Base-by-base conservation (phyloP, 257 asterid genomes). In the Capsicum pubescens region DNA sequence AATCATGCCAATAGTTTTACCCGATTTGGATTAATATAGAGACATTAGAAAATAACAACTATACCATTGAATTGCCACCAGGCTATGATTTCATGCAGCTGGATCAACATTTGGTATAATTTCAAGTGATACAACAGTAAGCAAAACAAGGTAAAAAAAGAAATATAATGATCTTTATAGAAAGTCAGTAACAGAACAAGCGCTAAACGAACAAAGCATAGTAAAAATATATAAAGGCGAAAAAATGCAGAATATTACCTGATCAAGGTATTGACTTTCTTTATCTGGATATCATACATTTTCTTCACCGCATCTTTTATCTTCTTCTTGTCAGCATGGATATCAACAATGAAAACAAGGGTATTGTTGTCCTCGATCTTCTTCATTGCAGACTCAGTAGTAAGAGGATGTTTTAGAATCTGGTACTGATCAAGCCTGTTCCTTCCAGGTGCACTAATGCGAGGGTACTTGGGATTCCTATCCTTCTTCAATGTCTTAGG, bases 281-380 rank as follows among this genome's bases (percentile, higher is more conserved):
- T 76, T 76, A 39, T 26, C 48, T 76, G 81, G 63, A 76, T 52
- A 21, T 76, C 81, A 76, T 91, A 91, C 91, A 91, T 89, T 59
- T 91, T 91, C 91, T 91, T 89, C 56, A 91, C 92, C 0, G 93
- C 92, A 82, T 76, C 91, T 89, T 90, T 90, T 80, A 90, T 89
- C 87, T 89, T 89, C 86, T 91, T 89, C 13, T 76, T 76, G 46
- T 76, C 81, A 76, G 81, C 63, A 21, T 52, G 59, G 59, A 76
- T 76, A n/a, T 90, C 93, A 39, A 90, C 93, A 15, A 90, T 87
- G 89, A 91, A 91, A 9, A 88, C 94, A 35, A 91, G 82, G 36
- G 92, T 89, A 79, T 91, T 91, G 89, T 91, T 91, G 89, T 91
- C 92, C 69, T 91, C 94, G 4, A 76, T 76, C 81, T 76, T 76